Conservation (phyloP, 768 basidiomycete species). For the Melanogaster broomeanus region DNA sequence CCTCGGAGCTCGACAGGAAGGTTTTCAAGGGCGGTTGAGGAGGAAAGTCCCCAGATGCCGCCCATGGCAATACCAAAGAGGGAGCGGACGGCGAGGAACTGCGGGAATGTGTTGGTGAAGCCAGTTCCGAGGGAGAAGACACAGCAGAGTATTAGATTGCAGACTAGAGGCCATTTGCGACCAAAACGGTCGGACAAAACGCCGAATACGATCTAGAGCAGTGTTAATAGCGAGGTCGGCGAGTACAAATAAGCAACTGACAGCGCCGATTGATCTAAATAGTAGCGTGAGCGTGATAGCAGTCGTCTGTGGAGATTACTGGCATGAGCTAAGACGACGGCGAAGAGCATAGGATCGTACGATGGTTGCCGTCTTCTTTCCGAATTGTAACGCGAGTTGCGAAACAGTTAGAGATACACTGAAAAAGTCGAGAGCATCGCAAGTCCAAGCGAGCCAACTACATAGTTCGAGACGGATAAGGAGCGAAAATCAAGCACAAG, state of each 20-base stretch:
- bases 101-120: conserved; percentile 72
- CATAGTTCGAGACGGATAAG: not conserved
- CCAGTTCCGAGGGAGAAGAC: conserved; percentile 77
- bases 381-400: conserved; percentile 50
- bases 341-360: conserved; percentile 26
- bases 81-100: conserved; percentile 82
- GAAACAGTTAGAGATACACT: conserved; percentile 63
- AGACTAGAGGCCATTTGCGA: conserved; percentile 89
- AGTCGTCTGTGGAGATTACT: conserved; percentile 54
- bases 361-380: conserved; percentile 42
- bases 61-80: conserved; percentile 91
- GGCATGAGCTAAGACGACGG: not conserved
- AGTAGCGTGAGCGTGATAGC: conserved; percentile 91
- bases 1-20: conserved; percentile 87
- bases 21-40: conserved; percentile 85
- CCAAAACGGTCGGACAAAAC: conserved; percentile 87
- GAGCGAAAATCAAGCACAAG: not conserved
- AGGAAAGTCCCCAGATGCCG: conserved; percentile 84
- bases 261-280: conserved; percentile 82
- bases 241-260: conserved; percentile 24
- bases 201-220: conserved; percentile 65
- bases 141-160: conserved; percentile 70
- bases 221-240: not conserved
- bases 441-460: conserved; percentile 88
- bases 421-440: conserved; percentile 88